These are phyloP conservation scores for Ophiobolus disseminans DNA, from an alignment of 2,329 filamentous ascomycete species.

Conservation along the genomic window DNA sequence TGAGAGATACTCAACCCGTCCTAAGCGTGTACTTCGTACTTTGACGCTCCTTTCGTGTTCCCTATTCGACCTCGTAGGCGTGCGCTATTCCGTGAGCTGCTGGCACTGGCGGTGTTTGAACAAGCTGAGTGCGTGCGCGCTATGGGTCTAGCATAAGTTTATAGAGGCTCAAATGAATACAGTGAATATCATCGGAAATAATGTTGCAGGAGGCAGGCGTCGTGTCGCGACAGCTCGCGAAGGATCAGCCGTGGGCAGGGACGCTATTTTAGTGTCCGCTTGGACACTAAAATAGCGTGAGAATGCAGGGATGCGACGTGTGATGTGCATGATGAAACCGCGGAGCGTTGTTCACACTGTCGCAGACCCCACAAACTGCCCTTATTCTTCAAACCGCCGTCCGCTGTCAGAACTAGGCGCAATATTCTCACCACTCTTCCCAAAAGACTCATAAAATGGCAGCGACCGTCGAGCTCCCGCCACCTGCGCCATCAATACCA, in stretches of 20 bases:
- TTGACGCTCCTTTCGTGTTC: too few relatives aligned
- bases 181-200: too few relatives aligned
- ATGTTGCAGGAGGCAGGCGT: too few relatives aligned
- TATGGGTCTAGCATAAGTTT: too few relatives aligned
- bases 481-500: slow-evolving; percentile 26
- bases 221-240: too few relatives aligned
- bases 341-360: not conserved
- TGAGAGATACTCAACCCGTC: too few relatives aligned
- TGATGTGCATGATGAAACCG: slow-evolving; percentile 5
- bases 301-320: not conserved
- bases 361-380: slow-evolving; percentile 2
- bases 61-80: too few relatives aligned
- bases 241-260: not conserved
- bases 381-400: not conserved
- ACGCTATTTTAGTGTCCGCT: not conserved
- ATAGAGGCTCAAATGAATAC: too few relatives aligned
- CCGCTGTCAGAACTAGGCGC: not conserved
- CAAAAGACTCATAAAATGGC: slow-evolving; percentile 19
- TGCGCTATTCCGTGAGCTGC: too few relatives aligned
- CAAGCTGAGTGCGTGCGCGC: too few relatives aligned
- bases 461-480: slow-evolving; percentile 17
- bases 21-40: too few relatives aligned
- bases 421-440: not conserved
- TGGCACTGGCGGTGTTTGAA: too few relatives aligned
- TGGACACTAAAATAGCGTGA: not conserved